These are phyloP conservation scores for Xylaria nigripes DNA, from an alignment of 495 filamentous ascomycete genomes.

Conservation along the genomic window DNA sequence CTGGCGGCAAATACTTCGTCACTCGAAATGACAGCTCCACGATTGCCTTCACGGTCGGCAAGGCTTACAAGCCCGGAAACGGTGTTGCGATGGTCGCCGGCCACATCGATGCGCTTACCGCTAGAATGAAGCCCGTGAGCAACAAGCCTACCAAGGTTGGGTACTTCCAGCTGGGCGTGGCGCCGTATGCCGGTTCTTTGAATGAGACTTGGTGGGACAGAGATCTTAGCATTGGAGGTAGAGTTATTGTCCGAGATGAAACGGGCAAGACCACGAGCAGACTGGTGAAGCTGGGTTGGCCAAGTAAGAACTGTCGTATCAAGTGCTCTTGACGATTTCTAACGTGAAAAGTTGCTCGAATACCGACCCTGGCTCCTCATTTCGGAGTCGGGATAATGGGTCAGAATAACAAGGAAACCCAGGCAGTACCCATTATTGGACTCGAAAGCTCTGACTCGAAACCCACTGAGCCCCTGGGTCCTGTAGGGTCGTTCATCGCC, in stretches of 20 bases:
- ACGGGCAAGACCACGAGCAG: constrained; percentile 73
- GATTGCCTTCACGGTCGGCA: constrained; percentile 81
- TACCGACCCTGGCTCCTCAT: constrained; percentile 89
- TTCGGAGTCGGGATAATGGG: constrained; percentile 76
- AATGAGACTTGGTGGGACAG: constrained; percentile 92
- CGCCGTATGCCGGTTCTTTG: constrained; percentile 81
- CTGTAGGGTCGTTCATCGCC: constrained; percentile 55
- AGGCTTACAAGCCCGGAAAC: constrained; percentile 75
- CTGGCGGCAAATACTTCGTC: constrained; percentile 81
- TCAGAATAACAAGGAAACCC: constrained; percentile 79
- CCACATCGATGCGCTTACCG: constrained; percentile 87
- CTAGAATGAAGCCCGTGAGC: constrained; percentile 81
- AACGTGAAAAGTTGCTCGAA: constrained; percentile 57
- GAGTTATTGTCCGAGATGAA: constrained; percentile 71
- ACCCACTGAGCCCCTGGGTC: constrained; percentile 33
- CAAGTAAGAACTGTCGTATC: constrained; percentile 36
- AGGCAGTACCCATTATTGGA: constrained; percentile 90
- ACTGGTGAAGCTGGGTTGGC: constrained; percentile 87
- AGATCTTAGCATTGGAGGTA: constrained; percentile 81
- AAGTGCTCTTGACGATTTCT: constrained; percentile 2
- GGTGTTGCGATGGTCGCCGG: constrained; percentile 74
- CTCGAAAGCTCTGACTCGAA: constrained; percentile 57
- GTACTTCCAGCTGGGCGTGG: constrained; percentile 83
- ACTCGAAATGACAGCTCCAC: constrained; percentile 79
- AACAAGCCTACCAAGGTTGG: constrained; percentile 71